Percentiles rank a stretch among this genome's conserved stretches.
Conservation (phyloP, 2,329 filamentous ascomycete species). For the Colletotrichum lupini region DNA sequence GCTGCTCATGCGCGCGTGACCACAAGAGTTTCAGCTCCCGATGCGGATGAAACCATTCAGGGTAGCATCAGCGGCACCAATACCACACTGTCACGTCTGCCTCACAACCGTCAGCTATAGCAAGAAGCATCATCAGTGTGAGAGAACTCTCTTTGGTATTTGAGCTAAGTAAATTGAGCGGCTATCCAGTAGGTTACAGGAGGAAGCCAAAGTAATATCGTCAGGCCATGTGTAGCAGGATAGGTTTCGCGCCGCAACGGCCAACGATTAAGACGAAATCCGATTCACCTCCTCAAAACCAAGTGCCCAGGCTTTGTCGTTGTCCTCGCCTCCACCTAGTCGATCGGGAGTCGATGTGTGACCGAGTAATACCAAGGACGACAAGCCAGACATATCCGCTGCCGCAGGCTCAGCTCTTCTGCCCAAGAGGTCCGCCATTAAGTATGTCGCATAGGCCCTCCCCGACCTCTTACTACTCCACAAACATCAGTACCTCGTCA, state of each 20-base stretch:
- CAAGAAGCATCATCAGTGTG: not conserved
- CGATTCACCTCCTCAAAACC: not conserved
- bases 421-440: slow-evolving; percentile 37
- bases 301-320: not conserved
- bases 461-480: slow-evolving; percentile 41
- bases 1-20: slow-evolving; percentile 7
- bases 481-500: slow-evolving; percentile 43
- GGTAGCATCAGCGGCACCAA: slow-evolving; percentile 10
- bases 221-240: slow-evolving; percentile 26
- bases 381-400: not conserved
- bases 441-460: slow-evolving; percentile 39
- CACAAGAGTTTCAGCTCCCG: slow-evolving; percentile 24
- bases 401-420: not conserved
- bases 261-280: slow-evolving; percentile 4
- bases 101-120: not conserved
- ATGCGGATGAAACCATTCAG: slow-evolving; percentile 17
- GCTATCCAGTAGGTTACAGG: slow-evolving; percentile 12
- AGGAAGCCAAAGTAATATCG: slow-evolving; percentile 27
- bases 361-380: not conserved
- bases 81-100: not conserved
- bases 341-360: not conserved
- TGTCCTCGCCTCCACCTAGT: not conserved
- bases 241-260: slow-evolving; percentile 13
- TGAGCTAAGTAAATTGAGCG: slow-evolving; percentile 34
- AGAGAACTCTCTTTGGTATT: slow-evolving; percentile 19